These are phyloP conservation scores for Hevea brasiliensis DNA, from an alignment of 345 rosid genomes.

Conservation along the genomic window DNA sequence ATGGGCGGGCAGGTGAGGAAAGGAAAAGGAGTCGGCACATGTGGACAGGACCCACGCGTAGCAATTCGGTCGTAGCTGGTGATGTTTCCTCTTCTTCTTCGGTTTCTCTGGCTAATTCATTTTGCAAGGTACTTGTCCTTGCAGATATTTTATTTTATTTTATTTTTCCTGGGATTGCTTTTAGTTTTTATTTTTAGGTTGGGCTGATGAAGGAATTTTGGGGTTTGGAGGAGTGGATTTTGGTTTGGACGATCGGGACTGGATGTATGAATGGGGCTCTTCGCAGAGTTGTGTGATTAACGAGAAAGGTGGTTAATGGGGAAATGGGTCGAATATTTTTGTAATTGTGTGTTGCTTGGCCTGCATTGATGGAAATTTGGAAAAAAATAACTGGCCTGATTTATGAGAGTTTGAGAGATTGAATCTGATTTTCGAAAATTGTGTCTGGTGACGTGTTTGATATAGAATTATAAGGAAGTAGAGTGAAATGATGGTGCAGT, in stretches of 20 bases:
- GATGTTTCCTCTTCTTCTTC: slow-evolving; percentile 31
- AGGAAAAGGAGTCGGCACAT: slow-evolving; percentile 28
- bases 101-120: slow-evolving; percentile 46
- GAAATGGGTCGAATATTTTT: background rate
- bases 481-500: background rate
- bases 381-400: background rate
- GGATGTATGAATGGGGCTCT: too few species aligned
- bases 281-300: too few species aligned
- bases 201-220: background rate
- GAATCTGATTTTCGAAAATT: background rate
- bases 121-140: slow-evolving; percentile 51
- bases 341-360: background rate
- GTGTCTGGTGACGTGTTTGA: background rate
- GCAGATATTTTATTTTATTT: background rate
- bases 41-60: slow-evolving; percentile 28
- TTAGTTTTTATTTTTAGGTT: background rate
- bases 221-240: background rate
- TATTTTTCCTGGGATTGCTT: background rate
- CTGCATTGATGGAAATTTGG: background rate
- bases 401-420: background rate
- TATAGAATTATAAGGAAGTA: background rate
- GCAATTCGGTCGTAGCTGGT: slow-evolving; percentile 30
- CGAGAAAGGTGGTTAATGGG: too few species aligned
- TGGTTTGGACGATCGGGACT: too few species aligned
- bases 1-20: slow-evolving; percentile 43